A percentile compares a stretch with the other conserved stretches of the same genome.
phyloP scores from a whole-genome alignment of 257 asterid genomes.

The Avicennia marina region DNA sequence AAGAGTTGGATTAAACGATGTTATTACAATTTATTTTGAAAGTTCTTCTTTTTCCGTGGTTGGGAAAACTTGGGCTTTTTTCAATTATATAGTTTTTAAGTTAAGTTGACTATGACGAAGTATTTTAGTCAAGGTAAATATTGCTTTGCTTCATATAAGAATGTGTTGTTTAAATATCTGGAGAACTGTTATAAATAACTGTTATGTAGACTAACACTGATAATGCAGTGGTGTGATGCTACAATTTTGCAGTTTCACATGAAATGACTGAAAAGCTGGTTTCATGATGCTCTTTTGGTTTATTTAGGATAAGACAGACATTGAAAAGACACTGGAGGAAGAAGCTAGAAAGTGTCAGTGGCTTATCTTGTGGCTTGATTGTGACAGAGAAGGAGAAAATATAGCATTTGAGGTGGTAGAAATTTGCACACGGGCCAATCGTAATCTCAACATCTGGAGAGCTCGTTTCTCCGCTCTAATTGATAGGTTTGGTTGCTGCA shows the following conservation, averaged over 20 bases:
- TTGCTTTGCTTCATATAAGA: too few species aligned
- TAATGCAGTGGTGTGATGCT: too few species aligned
- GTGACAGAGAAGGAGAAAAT: conserved; percentile 98
- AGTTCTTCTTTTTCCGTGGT: too few species aligned
- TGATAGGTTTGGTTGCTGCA: conserved; percentile 55
- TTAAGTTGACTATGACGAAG: too few species aligned
- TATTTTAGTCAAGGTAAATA: too few species aligned
- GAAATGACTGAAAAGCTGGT: conserved; percentile 1
- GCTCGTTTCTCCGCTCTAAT: conserved; percentile 93
- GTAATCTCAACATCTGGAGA: conserved; percentile 75
- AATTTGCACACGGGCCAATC: conserved; percentile 75
- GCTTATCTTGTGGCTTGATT: conserved; percentile 97
- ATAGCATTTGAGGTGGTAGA: conserved; percentile 94
- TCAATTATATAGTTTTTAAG: too few species aligned
- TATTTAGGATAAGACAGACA: conserved; percentile 73
- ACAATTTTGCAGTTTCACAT: conserved; percentile 8
- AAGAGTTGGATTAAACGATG: background rate
- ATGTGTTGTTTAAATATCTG: too few species aligned
- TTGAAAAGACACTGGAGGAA: conserved; percentile 80
- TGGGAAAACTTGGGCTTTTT: too few species aligned
- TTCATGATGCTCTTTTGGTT: conserved; percentile 14
- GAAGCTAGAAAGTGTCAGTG: conserved; percentile 92
- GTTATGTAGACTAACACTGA: too few species aligned
- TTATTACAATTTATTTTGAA: too few species aligned
- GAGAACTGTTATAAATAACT: too few species aligned